Percentiles rank a stretch among this genome's conserved stretches.
phyloP scores from a whole-genome alignment of 805 yeast species.

The Zygosaccharomyces pseudorouxii region DNA sequence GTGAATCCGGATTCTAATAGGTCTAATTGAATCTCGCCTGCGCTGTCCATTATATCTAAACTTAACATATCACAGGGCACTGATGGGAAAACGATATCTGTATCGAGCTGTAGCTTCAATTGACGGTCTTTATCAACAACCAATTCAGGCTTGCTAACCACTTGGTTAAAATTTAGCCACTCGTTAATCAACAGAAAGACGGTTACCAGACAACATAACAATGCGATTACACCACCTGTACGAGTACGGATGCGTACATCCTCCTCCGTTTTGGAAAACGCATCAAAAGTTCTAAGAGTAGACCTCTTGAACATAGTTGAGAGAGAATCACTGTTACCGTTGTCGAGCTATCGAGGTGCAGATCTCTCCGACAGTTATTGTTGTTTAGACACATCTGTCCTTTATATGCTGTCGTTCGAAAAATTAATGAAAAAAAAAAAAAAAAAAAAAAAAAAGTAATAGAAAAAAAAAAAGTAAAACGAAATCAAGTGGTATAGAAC shows the following conservation, averaged over 20 bases:
- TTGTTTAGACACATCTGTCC: background rate
- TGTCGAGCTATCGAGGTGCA: background rate
- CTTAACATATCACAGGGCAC: constrained; percentile 81
- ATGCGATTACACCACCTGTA: constrained; percentile 84
- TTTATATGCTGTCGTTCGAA: background rate
- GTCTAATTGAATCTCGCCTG: constrained; percentile 80
- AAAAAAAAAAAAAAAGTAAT: background rate
- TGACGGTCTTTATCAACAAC: constrained; percentile 83
- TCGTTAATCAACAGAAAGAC: constrained; percentile 64
- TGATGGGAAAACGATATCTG: constrained; percentile 79
- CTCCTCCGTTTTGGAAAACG: constrained; percentile 91
- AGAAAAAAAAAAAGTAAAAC: too few relatives aligned
- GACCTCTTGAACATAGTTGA: constrained; percentile 23
- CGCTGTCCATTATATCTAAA: constrained; percentile 81
- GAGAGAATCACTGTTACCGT: background rate
- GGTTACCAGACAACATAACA: constrained; percentile 60
- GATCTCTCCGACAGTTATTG: background rate
- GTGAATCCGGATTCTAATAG: constrained; percentile 65
- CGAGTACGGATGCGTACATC: constrained; percentile 87
- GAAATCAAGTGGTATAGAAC: too few relatives aligned
- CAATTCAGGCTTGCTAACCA: constrained; percentile 73
- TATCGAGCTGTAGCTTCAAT: constrained; percentile 66
- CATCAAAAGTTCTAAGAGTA: constrained; percentile 59
- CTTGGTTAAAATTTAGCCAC: constrained; percentile 64
- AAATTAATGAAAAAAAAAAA: background rate